Evolutionary conservation across 2,329 filamentous ascomycete genomes (phyloP).

Genomic region (Seiridium cupressi): DNA sequence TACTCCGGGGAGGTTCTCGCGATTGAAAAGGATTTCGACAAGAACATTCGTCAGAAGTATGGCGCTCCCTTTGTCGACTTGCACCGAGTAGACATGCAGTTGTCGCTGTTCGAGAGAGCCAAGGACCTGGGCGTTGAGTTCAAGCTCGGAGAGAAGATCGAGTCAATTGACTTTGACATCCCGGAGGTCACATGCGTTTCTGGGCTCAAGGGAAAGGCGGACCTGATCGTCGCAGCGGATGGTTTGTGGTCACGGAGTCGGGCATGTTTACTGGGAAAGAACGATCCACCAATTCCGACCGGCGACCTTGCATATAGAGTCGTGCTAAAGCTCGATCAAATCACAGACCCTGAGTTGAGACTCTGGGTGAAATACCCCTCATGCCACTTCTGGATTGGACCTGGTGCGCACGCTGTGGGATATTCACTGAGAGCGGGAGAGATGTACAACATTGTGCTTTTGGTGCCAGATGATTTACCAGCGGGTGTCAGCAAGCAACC

Average conservation of each 20-base stretch:
- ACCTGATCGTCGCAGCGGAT: constrained; percentile 63
- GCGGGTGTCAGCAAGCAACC: constrained; percentile 46
- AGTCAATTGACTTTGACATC: constrained; percentile 43
- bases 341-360: constrained; percentile 48
- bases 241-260: constrained; percentile 62
- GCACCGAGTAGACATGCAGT: constrained; percentile 62
- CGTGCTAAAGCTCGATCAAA: constrained; percentile 49
- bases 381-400: constrained; percentile 63
- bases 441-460: constrained; percentile 65
- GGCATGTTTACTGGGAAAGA: constrained; percentile 41
- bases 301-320: constrained; percentile 67
- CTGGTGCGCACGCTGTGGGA: constrained; percentile 57
- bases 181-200: constrained; percentile 36
- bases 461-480: constrained; percentile 63
- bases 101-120: constrained; percentile 49
- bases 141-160: constrained; percentile 45
- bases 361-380: constrained; percentile 51
- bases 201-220: constrained; percentile 39
- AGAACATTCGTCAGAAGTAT: constrained; percentile 53
- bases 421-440: constrained; percentile 59
- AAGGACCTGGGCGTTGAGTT: constrained; percentile 51
- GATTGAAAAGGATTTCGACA: constrained; percentile 48
- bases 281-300: constrained; percentile 52
- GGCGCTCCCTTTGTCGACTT: constrained; percentile 56
- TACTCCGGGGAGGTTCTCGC: constrained; percentile 51